These are phyloP conservation scores for Dalbergia cultrata DNA, from an alignment of 306 rosid species.

Conservation along the genomic window DNA sequence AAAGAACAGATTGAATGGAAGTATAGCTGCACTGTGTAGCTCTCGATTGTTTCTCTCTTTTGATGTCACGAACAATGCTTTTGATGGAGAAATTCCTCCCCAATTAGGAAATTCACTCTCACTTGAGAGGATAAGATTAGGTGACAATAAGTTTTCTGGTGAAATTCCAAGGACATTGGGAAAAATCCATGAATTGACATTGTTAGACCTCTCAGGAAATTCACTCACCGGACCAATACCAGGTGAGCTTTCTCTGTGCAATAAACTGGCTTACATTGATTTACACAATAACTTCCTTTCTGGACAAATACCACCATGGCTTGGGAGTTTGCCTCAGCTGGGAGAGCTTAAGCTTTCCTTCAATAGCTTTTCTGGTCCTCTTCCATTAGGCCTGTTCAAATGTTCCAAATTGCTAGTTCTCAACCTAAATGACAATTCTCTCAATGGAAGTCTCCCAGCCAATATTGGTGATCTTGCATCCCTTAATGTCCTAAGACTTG, in stretches of 20 bases:
- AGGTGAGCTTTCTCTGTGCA: constrained; percentile 77
- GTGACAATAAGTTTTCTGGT: constrained; percentile 80
- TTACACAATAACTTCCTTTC: constrained; percentile 70
- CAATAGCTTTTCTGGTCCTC: constrained; percentile 70
- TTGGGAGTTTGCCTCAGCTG: constrained; percentile 74
- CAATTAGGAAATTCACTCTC: constrained; percentile 71
- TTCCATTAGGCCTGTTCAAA: constrained; percentile 72
- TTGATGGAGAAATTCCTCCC: constrained; percentile 77
- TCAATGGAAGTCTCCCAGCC: constrained; percentile 79
- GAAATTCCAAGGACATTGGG: constrained; percentile 76
- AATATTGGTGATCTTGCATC: constrained; percentile 68
- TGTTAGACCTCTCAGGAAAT: constrained; percentile 85
- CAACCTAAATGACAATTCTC: constrained; percentile 66
- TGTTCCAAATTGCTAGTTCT: constrained; percentile 83
- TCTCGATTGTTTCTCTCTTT: constrained; percentile 77
- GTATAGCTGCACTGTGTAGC: constrained; percentile 69
- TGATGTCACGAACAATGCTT: constrained; percentile 77
- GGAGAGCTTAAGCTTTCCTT: constrained; percentile 88
- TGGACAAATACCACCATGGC: constrained; percentile 78
- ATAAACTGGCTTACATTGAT: constrained; percentile 74
- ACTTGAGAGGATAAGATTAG: constrained; percentile 82
- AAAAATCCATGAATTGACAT: constrained; percentile 60
- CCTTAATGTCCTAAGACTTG: constrained; percentile 78
- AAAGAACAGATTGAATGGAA: constrained; percentile 79
- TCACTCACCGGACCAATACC: constrained; percentile 80